These are phyloP conservation scores for Endocalyx cinctus DNA, from an alignment of 2,329 filamentous ascomycete species.

Conservation along the genomic window DNA sequence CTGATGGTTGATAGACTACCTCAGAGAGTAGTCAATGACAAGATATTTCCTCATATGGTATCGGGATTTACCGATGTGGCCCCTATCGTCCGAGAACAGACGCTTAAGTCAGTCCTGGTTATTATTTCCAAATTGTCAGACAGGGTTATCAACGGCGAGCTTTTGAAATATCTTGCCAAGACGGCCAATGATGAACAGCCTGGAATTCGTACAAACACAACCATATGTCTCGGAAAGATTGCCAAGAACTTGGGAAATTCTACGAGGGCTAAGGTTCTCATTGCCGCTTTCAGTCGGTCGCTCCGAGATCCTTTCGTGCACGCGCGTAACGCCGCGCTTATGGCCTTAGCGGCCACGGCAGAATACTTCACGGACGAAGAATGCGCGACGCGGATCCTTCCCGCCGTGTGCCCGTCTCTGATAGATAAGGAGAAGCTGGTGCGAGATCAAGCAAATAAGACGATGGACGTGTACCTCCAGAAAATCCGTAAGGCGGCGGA, in stretches of 20 bases:
- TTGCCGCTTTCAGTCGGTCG: constrained; percentile 86
- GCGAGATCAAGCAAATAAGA: constrained; percentile 86
- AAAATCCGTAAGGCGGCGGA: constrained; percentile 73
- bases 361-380: constrained; percentile 90
- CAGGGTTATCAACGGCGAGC: constrained; percentile 86
- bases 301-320: constrained; percentile 93
- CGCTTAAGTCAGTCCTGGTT: constrained; percentile 85
- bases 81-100: constrained; percentile 90
- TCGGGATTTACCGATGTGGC: constrained; percentile 91
- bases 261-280: constrained; percentile 82
- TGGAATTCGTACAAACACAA: constrained; percentile 95
- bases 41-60: constrained; percentile 95
- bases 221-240: constrained; percentile 94
- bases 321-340: constrained; percentile 80
- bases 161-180: constrained; percentile 85
- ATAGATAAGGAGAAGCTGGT: constrained; percentile 96
- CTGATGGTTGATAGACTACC: constrained; percentile 87
- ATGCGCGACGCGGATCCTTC: constrained; percentile 76
- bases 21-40: constrained; percentile 88
- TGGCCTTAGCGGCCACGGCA: constrained; percentile 78
- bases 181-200: constrained; percentile 97
- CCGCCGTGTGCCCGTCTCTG: constrained; percentile 75
- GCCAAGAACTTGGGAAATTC: constrained; percentile 78
- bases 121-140: constrained; percentile 89
- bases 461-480: constrained; percentile 78